Base-by-base conservation (phyloP, 306 rosid genomes). In the Biancaea sappan region DNA sequence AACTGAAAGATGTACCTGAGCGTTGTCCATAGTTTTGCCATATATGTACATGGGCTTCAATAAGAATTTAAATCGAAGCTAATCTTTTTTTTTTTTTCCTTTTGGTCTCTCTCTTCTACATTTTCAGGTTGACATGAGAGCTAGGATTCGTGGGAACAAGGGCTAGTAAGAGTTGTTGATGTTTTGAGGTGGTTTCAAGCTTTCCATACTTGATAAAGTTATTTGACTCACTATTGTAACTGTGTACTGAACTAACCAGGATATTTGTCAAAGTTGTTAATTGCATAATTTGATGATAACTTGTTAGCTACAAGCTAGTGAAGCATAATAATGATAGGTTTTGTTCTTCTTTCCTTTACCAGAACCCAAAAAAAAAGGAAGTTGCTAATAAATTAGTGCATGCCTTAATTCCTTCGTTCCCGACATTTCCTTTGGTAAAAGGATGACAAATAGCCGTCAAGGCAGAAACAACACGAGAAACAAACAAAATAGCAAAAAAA, bases 111-210 rank as follows among this genome's bases (percentile, higher is more conserved):
- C 67, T 35, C 37, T 28, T 12, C 12, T 35, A 38, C n/a, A n/a
- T n/a, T n/a, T n/a, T 38, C 69, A 63, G 69, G 69, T 63, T 44
- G 69, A 63, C 72, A 86, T 86, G 90, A 83, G 90, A 80, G 83
- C 85, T 60, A 80, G 87, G 76, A 86, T 83, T 80, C 87, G 90
- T 10, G 90, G 90, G 60, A 86, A 86, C 85, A 86, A 86, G 69
- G 90, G 90, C 41, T 83, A 86, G 63, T 83, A 60, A 68, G 22
- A 18, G 13, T 35, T 62, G 60, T n/a, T 77, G 54, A 37, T 74
- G 62, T 13, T 56, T 15, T 63, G 25, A 50, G 19, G 47, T 12
- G 69, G 15, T 37, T 62, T 19, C 69, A 38, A 37, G 50, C 44
- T 63, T n/a, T 51, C 57, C 28, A 21, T 51, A 19, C 15, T 35